Conservation (phyloP, 106 monocot species). For the Dendrobium catenatum region DNA sequence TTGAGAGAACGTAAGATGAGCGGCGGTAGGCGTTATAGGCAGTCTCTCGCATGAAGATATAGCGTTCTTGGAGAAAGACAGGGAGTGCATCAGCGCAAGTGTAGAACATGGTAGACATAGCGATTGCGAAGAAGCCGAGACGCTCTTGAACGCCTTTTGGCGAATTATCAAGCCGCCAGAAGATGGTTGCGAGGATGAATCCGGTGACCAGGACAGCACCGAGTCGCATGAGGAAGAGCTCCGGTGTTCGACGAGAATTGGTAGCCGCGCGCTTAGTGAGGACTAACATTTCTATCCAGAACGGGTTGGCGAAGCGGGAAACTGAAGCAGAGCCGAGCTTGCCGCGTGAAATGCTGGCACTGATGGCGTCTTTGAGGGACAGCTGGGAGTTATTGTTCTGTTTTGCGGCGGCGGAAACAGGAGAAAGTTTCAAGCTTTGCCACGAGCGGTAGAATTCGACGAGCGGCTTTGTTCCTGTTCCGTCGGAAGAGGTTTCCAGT, state of each 20-base stretch:
- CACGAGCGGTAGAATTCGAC: slow-evolving; percentile 54
- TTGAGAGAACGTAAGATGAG: slow-evolving; percentile 90
- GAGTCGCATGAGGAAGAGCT: slow-evolving; percentile 58
- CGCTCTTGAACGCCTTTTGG: slow-evolving; percentile 87
- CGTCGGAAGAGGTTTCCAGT: slow-evolving; percentile 29
- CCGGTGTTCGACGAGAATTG: slow-evolving; percentile 52
- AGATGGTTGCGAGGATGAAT: slow-evolving; percentile 88
- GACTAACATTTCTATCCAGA: slow-evolving; percentile 55
- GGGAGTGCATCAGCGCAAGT: slow-evolving; percentile 91
- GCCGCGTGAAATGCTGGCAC: slow-evolving; percentile 75
- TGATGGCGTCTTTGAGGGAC: slow-evolving; percentile 76
- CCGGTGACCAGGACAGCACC: slow-evolving; percentile 75
- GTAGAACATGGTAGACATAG: slow-evolving; percentile 93
- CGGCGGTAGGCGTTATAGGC: slow-evolving; percentile 96
- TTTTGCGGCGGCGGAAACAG: neutral
- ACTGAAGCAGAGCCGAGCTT: slow-evolving; percentile 50
- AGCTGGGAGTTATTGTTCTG: neutral
- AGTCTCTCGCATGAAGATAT: slow-evolving; percentile 93
- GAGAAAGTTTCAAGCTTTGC: slow-evolving; percentile 13
- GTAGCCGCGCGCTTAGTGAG: slow-evolving; percentile 37
- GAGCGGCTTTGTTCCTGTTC: slow-evolving; percentile 31
- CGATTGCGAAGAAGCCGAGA: slow-evolving; percentile 91
- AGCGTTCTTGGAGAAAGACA: slow-evolving; percentile 86
- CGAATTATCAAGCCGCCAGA: slow-evolving; percentile 79
- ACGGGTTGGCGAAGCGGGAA: slow-evolving; percentile 69